Percentiles rank a stretch among this genome's conserved stretches.
Evolutionary conservation across 768 basidiomycete species (phyloP).

Genomic region (Sporobolomyces phaffii): DNA sequence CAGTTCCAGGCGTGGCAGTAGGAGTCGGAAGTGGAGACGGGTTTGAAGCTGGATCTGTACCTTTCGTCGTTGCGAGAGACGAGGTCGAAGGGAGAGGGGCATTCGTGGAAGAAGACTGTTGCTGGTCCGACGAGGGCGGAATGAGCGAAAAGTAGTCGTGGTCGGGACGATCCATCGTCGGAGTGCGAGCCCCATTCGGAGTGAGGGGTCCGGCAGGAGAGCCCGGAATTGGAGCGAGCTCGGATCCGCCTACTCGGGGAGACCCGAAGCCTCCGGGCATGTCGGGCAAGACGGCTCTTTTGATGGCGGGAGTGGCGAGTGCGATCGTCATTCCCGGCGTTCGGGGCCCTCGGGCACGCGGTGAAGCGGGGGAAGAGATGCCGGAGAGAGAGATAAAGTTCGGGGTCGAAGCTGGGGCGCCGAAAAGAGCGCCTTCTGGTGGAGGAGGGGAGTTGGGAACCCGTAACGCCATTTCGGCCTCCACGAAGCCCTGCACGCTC

Average conservation of each 20-base stretch:
- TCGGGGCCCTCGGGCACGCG: constrained; percentile 14
- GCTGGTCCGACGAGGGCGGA: not conserved
- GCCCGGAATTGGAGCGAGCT: constrained; percentile 27
- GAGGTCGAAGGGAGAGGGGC: not conserved
- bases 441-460: not conserved
- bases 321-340: constrained; percentile 48
- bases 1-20: constrained; percentile 36
- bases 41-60: constrained; percentile 39
- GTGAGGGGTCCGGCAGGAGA: constrained; percentile 7
- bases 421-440: constrained; percentile 20
- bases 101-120: not conserved
- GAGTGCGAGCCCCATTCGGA: constrained; percentile 23
- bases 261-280: constrained; percentile 2
- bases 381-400: constrained; percentile 29
- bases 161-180: constrained; percentile 25
- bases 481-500: constrained; percentile 33
- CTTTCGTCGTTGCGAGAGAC: constrained; percentile 1
- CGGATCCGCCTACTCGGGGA: constrained; percentile 10
- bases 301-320: constrained; percentile 62
- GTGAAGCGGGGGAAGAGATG: not conserved
- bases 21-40: constrained; percentile 53
- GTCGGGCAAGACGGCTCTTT: constrained; percentile 26
- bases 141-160: constrained; percentile 36
- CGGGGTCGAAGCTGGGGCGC: not conserved
- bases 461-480: constrained; percentile 31